phyloP scores from a whole-genome alignment of 2,329 filamentous ascomycete species.

The Helminthosporium solani region DNA sequence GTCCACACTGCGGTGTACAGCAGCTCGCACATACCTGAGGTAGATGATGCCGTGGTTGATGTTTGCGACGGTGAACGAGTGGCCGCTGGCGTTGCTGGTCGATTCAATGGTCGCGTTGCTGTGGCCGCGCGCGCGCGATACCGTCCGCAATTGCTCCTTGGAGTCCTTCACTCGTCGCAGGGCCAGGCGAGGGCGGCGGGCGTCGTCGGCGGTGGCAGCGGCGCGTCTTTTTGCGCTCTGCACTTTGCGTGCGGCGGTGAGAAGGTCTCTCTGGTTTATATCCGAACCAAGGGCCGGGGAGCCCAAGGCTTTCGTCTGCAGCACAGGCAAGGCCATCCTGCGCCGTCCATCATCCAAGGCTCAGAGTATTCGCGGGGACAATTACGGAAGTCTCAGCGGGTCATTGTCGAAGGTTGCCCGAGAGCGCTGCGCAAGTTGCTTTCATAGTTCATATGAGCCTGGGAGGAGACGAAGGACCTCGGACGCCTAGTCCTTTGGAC shows the following conservation, averaged over 20 bases:
- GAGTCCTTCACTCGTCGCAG: slow-evolving; percentile 42
- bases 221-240: slow-evolving; percentile 29
- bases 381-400: neutral
- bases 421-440: slow-evolving; percentile 24
- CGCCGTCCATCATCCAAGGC: slow-evolving; percentile 37
- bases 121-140: slow-evolving; percentile 29
- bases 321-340: slow-evolving; percentile 38
- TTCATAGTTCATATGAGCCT: slow-evolving; percentile 28
- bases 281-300: slow-evolving; percentile 29
- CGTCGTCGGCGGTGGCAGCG: slow-evolving; percentile 22
- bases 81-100: slow-evolving; percentile 30
- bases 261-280: slow-evolving; percentile 26
- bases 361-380: slow-evolving; percentile 10
- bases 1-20: neutral
- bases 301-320: slow-evolving; percentile 32
- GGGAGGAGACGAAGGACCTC: slow-evolving; percentile 16
- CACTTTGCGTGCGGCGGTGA: slow-evolving; percentile 27
- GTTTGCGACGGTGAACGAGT: slow-evolving; percentile 51
- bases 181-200: slow-evolving; percentile 24
- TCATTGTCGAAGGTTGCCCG: slow-evolving; percentile 20
- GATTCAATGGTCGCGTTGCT: slow-evolving; percentile 38
- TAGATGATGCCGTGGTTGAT: slow-evolving; percentile 52
- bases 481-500: slow-evolving; percentile 20
- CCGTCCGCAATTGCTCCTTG: slow-evolving; percentile 37
- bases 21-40: slow-evolving; percentile 42